Evolutionary conservation across 192 early-diverging fungal species (phyloP).

Genomic region (Backusella circina): DNA sequence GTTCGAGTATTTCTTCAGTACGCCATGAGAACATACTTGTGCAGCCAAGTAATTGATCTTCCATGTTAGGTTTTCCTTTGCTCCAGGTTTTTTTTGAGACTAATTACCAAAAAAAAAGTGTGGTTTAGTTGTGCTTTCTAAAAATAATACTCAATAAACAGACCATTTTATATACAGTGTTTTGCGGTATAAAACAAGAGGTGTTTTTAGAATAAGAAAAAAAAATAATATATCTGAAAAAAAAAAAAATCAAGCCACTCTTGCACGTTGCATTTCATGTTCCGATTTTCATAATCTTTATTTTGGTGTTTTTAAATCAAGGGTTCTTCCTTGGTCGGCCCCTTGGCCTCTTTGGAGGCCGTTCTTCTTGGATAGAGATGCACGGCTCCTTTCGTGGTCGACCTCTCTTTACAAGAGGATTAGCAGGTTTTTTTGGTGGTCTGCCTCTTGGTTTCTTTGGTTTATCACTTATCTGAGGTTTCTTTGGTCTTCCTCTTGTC

Average conservation of each 20-base stretch:
- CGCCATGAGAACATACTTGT: conserved; percentile 17
- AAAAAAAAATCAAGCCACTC: background rate
- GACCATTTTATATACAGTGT: background rate
- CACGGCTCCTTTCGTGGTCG: background rate
- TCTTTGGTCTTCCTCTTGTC: too few species aligned
- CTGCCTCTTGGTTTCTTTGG: background rate
- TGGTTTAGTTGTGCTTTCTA: background rate
- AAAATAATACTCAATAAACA: background rate
- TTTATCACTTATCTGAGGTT: background rate
- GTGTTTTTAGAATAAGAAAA: background rate
- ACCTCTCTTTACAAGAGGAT: background rate
- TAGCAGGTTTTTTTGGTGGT: background rate
- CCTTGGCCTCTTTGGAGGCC: background rate
- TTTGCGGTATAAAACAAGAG: background rate
- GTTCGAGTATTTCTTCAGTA: background rate
- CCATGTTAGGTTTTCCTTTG: conserved; percentile 38
- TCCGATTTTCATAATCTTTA: background rate
- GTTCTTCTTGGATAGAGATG: too few species aligned
- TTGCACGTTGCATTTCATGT: background rate
- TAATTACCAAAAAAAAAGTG: background rate
- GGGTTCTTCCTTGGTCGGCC: background rate
- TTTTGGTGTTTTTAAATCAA: background rate
- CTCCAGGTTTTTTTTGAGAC: background rate
- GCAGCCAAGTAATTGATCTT: conserved; percentile 39
- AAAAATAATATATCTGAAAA: background rate